phyloP scores from a whole-genome alignment of 1,284 basidiomycete species.

The Lentinula novae-zelandiae region DNA sequence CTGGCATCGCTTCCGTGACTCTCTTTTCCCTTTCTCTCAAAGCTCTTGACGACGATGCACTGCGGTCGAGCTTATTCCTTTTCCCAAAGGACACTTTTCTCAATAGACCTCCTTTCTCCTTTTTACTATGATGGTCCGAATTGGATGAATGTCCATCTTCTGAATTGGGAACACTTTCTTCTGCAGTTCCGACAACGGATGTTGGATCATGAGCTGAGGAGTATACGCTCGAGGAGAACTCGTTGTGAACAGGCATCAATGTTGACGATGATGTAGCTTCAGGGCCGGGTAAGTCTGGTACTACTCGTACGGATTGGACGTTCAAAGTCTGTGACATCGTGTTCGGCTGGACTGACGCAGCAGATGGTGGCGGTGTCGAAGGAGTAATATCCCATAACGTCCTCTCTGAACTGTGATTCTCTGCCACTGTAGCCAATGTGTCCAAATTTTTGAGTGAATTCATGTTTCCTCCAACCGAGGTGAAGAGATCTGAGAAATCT shows the following conservation, averaged over 20 bases:
- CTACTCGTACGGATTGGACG: neutral
- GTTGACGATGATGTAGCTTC: neutral
- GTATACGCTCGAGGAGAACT: neutral
- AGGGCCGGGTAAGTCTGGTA: neutral
- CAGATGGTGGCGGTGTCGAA: conserved; percentile 31
- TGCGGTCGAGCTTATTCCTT: conserved; percentile 5
- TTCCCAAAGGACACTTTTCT: conserved; percentile 4
- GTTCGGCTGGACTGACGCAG: conserved; percentile 21
- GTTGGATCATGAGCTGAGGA: neutral
- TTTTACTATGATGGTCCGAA: conserved; percentile 2
- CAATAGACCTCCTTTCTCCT: conserved; percentile 1
- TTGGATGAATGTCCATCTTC: conserved; percentile 6
- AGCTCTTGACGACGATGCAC: conserved; percentile 3
- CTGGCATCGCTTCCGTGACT: neutral
- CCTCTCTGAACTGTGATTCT: conserved; percentile 34
- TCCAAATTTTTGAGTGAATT: conserved; percentile 31
- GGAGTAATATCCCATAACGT: conserved; percentile 16
- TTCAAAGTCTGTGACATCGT: neutral
- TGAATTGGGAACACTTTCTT: neutral
- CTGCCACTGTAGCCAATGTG: conserved; percentile 38
- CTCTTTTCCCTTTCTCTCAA: conserved; percentile 5
- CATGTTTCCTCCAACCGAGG: conserved; percentile 42
- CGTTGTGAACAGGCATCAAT: neutral
- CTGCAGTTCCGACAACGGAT: neutral
- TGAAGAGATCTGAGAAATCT: conserved; percentile 74